Conservation (phyloP, 2,329 filamentous ascomycete species). For the Tolypocladium ovalisporum region DNA sequence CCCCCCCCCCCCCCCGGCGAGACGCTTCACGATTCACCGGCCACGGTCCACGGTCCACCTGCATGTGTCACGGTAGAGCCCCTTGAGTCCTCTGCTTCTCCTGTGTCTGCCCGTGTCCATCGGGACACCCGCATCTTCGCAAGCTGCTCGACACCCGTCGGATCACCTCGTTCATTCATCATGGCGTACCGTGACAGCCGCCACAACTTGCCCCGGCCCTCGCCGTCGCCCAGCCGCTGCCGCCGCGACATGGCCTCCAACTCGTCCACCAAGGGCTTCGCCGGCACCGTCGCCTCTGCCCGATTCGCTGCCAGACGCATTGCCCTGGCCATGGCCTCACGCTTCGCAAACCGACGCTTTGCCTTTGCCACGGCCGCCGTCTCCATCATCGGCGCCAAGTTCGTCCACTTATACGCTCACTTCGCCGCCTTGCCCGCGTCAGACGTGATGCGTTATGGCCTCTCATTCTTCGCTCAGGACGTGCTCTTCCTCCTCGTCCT, state of each 20-base stretch:
- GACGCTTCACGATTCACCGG: background rate
- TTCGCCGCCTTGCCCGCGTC: constrained; percentile 15
- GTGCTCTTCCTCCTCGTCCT: constrained; percentile 18
- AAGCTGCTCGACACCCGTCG: background rate
- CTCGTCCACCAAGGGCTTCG: background rate
- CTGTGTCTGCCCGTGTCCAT: no score
- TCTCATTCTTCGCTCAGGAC: constrained; percentile 25
- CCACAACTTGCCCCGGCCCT: background rate
- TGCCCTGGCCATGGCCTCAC: constrained; percentile 7
- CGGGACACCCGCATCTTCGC: no score
- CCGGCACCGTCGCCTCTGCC: constrained; percentile 1
- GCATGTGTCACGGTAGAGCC: no score
- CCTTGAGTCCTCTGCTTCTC: background rate
- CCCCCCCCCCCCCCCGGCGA: no score
- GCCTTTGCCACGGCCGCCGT: constrained; percentile 20
- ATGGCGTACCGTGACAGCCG: background rate
- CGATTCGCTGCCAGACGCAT: constrained; percentile 4
- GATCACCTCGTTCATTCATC: background rate
- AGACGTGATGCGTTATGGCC: constrained; percentile 18
- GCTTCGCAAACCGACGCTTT: constrained; percentile 17
- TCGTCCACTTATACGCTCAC: constrained; percentile 20
- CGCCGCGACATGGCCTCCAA: background rate
- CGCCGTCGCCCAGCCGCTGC: background rate
- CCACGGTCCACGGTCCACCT: background rate
- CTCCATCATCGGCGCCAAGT: constrained; percentile 18